Base-by-base conservation (phyloP, 495 filamentous ascomycete genomes). In the Penicillium fimorum region DNA sequence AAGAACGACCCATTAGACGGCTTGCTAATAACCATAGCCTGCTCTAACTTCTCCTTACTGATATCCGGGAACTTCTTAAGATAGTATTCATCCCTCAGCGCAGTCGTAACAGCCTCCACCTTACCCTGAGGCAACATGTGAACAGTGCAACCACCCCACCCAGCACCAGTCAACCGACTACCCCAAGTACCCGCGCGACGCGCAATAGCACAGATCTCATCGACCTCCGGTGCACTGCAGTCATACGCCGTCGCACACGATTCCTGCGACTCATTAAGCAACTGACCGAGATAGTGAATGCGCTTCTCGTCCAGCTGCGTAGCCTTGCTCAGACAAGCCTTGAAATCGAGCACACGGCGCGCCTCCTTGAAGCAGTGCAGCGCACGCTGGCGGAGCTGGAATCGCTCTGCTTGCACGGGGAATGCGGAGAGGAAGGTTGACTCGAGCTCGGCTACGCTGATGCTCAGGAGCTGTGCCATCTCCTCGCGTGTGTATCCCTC, bases 91-190 rank as follows among this genome's bases (percentile, higher is more conserved):
- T 83, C 76, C 65, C 87, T 79, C 83, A 91, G 87, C 18, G 87
- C 87, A 67, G 81, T 75, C 67, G 82, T 90, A 24, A 98, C 87
- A 37, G 74, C 84, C n/a, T 90, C 85, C 1, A 96, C 88, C 73
- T 88, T 93, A 54, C 90, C 83, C 61, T 85, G 87, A 2, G 93
- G 88, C 46, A 97, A 85, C 55, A 98, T 81, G 72, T 98, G 95
- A 47, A 98, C 93, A 43, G 83, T 91, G 71, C 95, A 97, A 12
- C 94, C 94, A 58, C 94, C 94, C 94, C 94, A 98, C 27, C 94
- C 94, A 15, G 94, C 94, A 47, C 94, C 94, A 2, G 94, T 98
- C 64, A 97, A 73, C 9, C 94, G 81, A 60, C 87, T 89, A 20
- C 94, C 95, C 71, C 88, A 93, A 40, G 86, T 82, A 20, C 95